These are phyloP conservation scores for Roridomyces roridus DNA, from an alignment of 768 basidiomycete species.

Conservation along the genomic window DNA sequence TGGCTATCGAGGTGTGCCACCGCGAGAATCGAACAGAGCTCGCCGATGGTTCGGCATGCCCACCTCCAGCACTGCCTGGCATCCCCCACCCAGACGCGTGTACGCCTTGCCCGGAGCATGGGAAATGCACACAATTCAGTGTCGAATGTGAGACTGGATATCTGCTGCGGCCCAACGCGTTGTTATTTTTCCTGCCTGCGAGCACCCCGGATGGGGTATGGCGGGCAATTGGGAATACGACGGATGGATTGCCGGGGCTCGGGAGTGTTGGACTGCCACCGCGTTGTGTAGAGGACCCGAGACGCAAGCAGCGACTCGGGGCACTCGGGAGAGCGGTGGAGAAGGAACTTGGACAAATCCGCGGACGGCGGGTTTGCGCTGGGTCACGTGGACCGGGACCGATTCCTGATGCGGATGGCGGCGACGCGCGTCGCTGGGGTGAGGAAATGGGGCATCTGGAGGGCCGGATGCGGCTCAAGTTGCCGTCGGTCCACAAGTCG, in stretches of 20 bases:
- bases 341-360: constrained; percentile 62
- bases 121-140: constrained; percentile 58
- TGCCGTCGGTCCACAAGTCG: constrained; percentile 39
- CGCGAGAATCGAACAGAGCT: constrained; percentile 57
- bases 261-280: constrained; percentile 82
- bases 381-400: constrained; percentile 37
- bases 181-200: constrained; percentile 58
- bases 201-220: constrained; percentile 49
- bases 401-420: constrained; percentile 56
- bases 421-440: constrained; percentile 83
- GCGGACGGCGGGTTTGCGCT: constrained; percentile 69
- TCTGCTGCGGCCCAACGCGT: constrained; percentile 65
- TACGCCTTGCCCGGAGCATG: constrained; percentile 77
- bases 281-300: constrained; percentile 79
- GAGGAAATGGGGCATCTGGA: constrained; percentile 63
- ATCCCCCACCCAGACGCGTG: constrained; percentile 67
- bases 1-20: constrained; percentile 62
- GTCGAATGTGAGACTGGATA: constrained; percentile 75
- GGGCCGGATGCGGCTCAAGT: constrained; percentile 52
- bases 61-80: constrained; percentile 60
- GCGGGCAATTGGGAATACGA: constrained; percentile 50
- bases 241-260: constrained; percentile 77
- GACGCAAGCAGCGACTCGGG: constrained; percentile 75
- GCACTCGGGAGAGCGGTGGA: constrained; percentile 77
- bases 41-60: constrained; percentile 50